A percentile compares a stretch with the other conserved stretches of the same genome.
phyloP scores from a whole-genome alignment of 352 stramenopile species.

The Pythium apleroticum region DNA sequence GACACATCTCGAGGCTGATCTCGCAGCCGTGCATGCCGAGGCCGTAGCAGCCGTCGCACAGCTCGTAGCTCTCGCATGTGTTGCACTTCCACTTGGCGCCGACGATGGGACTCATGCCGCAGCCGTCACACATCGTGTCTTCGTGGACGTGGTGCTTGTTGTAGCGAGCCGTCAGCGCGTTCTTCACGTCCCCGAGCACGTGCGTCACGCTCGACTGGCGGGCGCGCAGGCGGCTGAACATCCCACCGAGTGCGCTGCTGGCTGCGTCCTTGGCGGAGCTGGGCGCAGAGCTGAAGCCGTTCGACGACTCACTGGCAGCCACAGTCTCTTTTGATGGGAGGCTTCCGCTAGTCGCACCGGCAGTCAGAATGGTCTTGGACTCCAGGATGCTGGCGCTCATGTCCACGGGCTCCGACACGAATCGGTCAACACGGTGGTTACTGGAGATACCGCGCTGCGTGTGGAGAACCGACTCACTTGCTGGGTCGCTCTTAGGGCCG shows the following conservation, averaged over 20 bases:
- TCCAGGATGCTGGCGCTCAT: conserved; percentile 53
- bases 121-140: conserved; percentile 79
- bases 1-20: conserved; percentile 67
- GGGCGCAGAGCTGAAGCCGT: conserved; percentile 15
- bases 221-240: conserved; percentile 49
- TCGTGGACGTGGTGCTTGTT: conserved; percentile 74
- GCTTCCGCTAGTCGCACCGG: neutral
- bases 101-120: conserved; percentile 74
- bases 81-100: conserved; percentile 77
- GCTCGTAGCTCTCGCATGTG: conserved; percentile 62
- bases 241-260: conserved; percentile 28
- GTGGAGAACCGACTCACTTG: conserved; percentile 62
- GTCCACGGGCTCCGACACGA: conserved; percentile 62
- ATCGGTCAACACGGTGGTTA: conserved; percentile 41
- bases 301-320: neutral
- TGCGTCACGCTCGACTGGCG: conserved; percentile 42
- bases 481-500: conserved; percentile 58
- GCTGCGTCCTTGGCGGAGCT: conserved; percentile 24
- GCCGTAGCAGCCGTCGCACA: conserved; percentile 73
- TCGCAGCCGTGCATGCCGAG: conserved; percentile 70
- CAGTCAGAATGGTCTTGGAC: conserved; percentile 56
- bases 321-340: neutral
- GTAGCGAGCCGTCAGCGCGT: conserved; percentile 40
- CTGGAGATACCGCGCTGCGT: conserved; percentile 31
- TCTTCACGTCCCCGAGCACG: conserved; percentile 70